phyloP scores from a whole-genome alignment of 2,329 filamentous ascomycete genomes.

The Fusarium subglutinans region DNA sequence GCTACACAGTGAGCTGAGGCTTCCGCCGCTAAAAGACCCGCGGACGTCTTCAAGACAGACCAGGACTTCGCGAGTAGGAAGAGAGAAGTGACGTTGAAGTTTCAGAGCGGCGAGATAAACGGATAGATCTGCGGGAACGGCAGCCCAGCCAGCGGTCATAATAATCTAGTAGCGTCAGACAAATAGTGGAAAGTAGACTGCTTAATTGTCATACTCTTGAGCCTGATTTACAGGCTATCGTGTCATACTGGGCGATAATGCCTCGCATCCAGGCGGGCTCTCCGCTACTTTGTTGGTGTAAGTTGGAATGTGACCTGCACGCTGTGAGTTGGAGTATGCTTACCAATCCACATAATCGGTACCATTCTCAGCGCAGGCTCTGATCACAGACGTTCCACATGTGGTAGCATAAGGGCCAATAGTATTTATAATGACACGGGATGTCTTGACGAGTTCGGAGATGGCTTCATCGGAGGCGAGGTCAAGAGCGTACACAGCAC shows the following conservation, averaged over 20 bases:
- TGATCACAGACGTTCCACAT: constrained; percentile 26
- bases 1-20: constrained; percentile 29
- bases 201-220: constrained; percentile 6
- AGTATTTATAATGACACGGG: constrained; percentile 9
- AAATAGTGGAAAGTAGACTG: neutral
- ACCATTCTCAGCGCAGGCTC: constrained; percentile 32
- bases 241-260: constrained; percentile 21
- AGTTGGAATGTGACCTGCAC: neutral
- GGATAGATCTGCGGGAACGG: constrained; percentile 30
- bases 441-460: neutral
- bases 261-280: constrained; percentile 31
- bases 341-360: constrained; percentile 38
- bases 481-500: constrained; percentile 3
- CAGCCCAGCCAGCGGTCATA: constrained; percentile 29
- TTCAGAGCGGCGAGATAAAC: constrained; percentile 22
- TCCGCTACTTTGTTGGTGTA: constrained; percentile 24
- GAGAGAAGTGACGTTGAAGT: constrained; percentile 8
- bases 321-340: neutral
- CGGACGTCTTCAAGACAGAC: constrained; percentile 15
- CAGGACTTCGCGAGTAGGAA: constrained; percentile 21
- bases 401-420: constrained; percentile 29
- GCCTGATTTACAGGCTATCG: constrained; percentile 7
- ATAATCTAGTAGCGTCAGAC: constrained; percentile 20
- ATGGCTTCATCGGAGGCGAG: constrained; percentile 1
- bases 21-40: constrained; percentile 30